Evolutionary conservation across 371 early-diverging fungal genomes (phyloP), one percentile per base, ranked within the genome.

Genomic region (Circinella umbellata): DNA sequence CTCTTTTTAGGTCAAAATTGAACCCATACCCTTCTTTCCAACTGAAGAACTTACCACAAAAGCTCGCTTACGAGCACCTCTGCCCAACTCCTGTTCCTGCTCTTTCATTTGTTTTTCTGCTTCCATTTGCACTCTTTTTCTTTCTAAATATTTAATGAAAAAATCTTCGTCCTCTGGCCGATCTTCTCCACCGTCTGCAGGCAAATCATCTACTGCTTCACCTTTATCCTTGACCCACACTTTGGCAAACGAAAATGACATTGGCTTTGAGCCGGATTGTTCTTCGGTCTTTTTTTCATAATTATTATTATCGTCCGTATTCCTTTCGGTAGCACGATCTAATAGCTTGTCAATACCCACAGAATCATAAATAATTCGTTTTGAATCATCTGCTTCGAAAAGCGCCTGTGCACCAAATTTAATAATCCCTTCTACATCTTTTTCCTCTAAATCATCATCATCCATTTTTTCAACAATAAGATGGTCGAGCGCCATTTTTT

Each of bases 401-500:
- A 97, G 76, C 3, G 85, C 83, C 67, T 89, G 76, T 6, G 96
- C 95, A 14, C 96, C 97, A 71, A 87, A 93, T 59, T 89, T 89
- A 60, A 97, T 83, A 62, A 94, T 91, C 20, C 82, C 82, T 66
- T 92, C 90, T 3, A 95, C 73, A 27, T 92, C 92, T 11, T 88
- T 80, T 7, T 80, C 81, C 47, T 89, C 88, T 4, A 88, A 67
- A 20, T 83, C 80, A 4, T 85, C 83, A 39, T 87, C 86, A 17
- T 86, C 89, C 91, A 95, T 94, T 46, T 80, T 84, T 68, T 95
- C 91, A 3, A 97, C 95, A 18, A 97, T 84, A 34, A 95, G 76
- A 71, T 96, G 94, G 72, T 95, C 95, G 55, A 96, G 77, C 0
- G 92, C 89, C 79, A 96, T 86, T 78, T 97, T 97, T 70, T 88